Evolutionary conservation across 768 basidiomycete species (phyloP).

Genomic region (Neoboletus magnificus): DNA sequence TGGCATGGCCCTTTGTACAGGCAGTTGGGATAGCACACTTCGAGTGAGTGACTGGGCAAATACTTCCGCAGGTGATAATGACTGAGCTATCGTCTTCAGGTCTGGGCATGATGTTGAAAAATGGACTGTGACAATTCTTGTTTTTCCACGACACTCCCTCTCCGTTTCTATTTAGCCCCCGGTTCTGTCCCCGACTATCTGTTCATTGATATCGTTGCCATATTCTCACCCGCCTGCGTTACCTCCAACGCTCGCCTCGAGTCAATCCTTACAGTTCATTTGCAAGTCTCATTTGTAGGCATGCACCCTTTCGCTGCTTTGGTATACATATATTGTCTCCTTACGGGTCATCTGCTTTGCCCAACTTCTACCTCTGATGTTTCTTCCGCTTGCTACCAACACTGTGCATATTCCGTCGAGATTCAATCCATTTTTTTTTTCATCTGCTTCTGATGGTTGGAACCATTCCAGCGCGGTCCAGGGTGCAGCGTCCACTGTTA

Average conservation of each 20-base stretch:
- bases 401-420: slow-evolving; percentile 45
- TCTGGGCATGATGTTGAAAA: slow-evolving; percentile 69
- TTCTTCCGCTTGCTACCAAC: slow-evolving; percentile 36
- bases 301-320: slow-evolving; percentile 32
- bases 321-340: slow-evolving; percentile 37
- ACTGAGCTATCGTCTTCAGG: slow-evolving; percentile 42
- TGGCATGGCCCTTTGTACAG: slow-evolving; percentile 98
- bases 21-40: slow-evolving; percentile 96
- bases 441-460: slow-evolving; percentile 1
- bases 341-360: slow-evolving; percentile 31
- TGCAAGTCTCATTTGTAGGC: slow-evolving; percentile 35
- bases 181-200: slow-evolving; percentile 29
- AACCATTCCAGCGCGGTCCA: neutral
- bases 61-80: neutral
- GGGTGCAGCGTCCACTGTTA: neutral
- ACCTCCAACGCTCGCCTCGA: slow-evolving; percentile 47
- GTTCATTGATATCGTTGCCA: slow-evolving; percentile 51
- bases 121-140: slow-evolving; percentile 22
- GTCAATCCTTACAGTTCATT: slow-evolving; percentile 58
- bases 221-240: slow-evolving; percentile 51
- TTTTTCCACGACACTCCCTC: slow-evolving; percentile 24
- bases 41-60: slow-evolving; percentile 55
- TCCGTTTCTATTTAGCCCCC: slow-evolving; percentile 19
- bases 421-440: slow-evolving; percentile 34
- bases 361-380: slow-evolving; percentile 34